Conservation (phyloP, 768 basidiomycete species). For the Leucosporidium scottii region DNA sequence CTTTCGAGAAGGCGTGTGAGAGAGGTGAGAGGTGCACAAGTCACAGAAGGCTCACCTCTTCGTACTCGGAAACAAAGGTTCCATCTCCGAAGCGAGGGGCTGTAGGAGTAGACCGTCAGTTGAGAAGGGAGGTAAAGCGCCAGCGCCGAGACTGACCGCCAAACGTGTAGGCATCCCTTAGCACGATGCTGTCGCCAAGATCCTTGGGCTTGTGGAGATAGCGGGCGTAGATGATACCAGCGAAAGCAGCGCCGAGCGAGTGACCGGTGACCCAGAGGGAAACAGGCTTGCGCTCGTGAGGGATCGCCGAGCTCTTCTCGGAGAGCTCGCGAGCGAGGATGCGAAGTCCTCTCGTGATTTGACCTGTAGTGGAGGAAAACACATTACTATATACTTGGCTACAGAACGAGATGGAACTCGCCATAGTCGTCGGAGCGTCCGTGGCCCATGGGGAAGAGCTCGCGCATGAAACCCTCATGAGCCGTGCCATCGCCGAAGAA, state of each 20-base stretch:
- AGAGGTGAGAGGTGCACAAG: too few relatives aligned
- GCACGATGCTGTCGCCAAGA: slow-evolving; percentile 8
- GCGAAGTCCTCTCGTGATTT: too few relatives aligned
- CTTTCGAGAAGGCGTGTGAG: too few relatives aligned
- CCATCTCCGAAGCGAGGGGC: slow-evolving; percentile 25
- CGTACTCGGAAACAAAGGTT: not conserved
- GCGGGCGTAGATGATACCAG: slow-evolving; percentile 17
- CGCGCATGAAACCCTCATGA: slow-evolving; percentile 20
- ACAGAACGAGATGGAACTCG: too few relatives aligned
- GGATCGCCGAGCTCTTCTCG: too few relatives aligned
- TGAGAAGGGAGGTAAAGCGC: too few relatives aligned
- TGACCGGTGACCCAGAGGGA: slow-evolving; percentile 26
- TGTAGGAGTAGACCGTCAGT: too few relatives aligned
- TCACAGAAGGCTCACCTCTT: not conserved
- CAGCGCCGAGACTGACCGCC: not conserved
- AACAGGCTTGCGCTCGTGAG: not conserved
- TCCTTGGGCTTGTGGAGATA: slow-evolving; percentile 12
- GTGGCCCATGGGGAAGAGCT: slow-evolving; percentile 13
- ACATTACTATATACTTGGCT: too few relatives aligned
- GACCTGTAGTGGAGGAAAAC: too few relatives aligned
- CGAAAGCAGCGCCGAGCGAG: slow-evolving; percentile 19
- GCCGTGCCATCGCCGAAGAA: slow-evolving; percentile 17
- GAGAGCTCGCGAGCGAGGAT: too few relatives aligned
- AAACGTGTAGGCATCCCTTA: slow-evolving; percentile 11
- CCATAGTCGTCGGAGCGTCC: slow-evolving; percentile 15